A percentile compares a stretch with the other conserved stretches of the same genome.
These are phyloP conservation scores for Coemansia interrupta DNA, from an alignment of 192 early-diverging fungal species.

Conservation along the genomic window DNA sequence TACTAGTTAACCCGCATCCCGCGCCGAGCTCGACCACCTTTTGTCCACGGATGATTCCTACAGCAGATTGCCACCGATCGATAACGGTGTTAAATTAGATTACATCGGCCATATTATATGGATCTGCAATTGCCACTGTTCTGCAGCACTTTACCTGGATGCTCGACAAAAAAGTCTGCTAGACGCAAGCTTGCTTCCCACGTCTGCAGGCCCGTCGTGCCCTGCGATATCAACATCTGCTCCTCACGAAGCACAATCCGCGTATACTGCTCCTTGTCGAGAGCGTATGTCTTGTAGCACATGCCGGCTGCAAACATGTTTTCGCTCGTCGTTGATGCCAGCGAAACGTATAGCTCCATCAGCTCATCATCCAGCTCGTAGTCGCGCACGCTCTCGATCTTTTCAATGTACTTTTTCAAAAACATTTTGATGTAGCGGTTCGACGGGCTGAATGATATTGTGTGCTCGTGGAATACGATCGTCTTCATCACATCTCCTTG, in stretches of 20 bases:
- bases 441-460: slow-evolving; percentile 31
- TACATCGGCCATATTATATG: neutral
- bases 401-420: slow-evolving; percentile 40
- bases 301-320: slow-evolving; percentile 10
- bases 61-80: neutral
- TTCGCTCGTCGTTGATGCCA: slow-evolving; percentile 25
- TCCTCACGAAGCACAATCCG: slow-evolving; percentile 55
- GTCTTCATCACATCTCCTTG: slow-evolving; percentile 50
- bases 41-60: slow-evolving; percentile 47
- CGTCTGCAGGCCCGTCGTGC: slow-evolving; percentile 61
- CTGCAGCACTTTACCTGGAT: slow-evolving; percentile 32
- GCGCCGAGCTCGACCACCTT: slow-evolving; percentile 47
- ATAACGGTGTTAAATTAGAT: neutral
- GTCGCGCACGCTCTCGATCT: slow-evolving; percentile 27
- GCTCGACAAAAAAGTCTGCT: slow-evolving; percentile 53
- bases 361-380: slow-evolving; percentile 45
- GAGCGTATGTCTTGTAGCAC: slow-evolving; percentile 49
- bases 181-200: slow-evolving; percentile 63
- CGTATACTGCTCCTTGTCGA: slow-evolving; percentile 46
- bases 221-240: slow-evolving; percentile 54
- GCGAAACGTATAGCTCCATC: slow-evolving; percentile 41
- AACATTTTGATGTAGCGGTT: slow-evolving; percentile 42
- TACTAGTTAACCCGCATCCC: slow-evolving; percentile 49
- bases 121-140: neutral
- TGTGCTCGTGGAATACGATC: slow-evolving; percentile 50